Percentiles rank a stretch among this genome's conserved stretches.
Evolutionary conservation across 768 basidiomycete genomes (phyloP).

Genomic region (Leccinellum albellum): DNA sequence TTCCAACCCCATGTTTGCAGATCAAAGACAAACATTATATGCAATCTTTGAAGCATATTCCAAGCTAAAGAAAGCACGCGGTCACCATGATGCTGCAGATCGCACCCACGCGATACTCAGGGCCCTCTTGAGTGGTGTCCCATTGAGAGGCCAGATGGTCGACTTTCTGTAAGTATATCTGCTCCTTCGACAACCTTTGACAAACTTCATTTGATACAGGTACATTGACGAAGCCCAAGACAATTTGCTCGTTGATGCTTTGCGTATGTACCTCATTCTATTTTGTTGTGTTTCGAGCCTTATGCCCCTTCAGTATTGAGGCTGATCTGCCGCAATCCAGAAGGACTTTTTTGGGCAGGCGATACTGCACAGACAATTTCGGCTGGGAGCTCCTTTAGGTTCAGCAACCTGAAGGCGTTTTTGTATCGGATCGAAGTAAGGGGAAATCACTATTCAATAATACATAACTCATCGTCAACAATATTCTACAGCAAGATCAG

Average conservation of each 20-base stretch:
- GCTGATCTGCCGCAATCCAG: constrained; percentile 53
- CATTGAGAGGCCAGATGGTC: constrained; percentile 40
- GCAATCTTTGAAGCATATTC: constrained; percentile 50
- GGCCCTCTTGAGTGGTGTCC: constrained; percentile 26
- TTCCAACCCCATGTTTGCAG: constrained; percentile 51
- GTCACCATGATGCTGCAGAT: constrained; percentile 57
- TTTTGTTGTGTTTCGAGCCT: not conserved
- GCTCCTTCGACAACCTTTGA: not conserved
- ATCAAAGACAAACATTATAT: constrained; percentile 47
- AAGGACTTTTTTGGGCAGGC: constrained; percentile 76
- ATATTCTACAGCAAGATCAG: constrained; percentile 20
- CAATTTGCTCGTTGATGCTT: constrained; percentile 60
- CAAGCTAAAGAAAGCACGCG: constrained; percentile 38
- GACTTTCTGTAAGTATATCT: constrained; percentile 49
- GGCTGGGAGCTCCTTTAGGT: constrained; percentile 67
- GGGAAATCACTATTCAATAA: too few species aligned
- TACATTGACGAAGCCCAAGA: constrained; percentile 78
- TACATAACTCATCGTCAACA: not conserved
- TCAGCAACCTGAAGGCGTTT: constrained; percentile 68
- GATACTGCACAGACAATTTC: constrained; percentile 81
- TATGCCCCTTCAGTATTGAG: constrained; percentile 48
- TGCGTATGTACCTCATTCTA: constrained; percentile 36
- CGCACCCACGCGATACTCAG: constrained; percentile 54
- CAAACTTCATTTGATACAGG: constrained; percentile 20
- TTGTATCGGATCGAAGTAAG: constrained; percentile 58